These are phyloP conservation scores for Colletotrichum aenigma DNA, from an alignment of 2,329 filamentous ascomycete species.

Conservation along the genomic window DNA sequence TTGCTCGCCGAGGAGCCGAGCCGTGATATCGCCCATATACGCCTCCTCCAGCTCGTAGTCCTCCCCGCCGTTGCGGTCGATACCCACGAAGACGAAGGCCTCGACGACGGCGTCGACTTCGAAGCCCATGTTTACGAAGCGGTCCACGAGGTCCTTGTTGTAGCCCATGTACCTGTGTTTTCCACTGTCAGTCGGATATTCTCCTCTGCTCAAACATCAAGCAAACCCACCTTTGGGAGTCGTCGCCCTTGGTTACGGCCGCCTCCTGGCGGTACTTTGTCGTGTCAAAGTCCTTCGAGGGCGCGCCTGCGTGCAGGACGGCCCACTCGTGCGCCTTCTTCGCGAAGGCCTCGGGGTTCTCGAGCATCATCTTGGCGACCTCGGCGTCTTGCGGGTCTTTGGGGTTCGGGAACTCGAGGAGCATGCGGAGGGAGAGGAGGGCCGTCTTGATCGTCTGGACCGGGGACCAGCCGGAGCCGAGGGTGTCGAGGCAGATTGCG, in stretches of 20 bases:
- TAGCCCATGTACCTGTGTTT: constrained; percentile 79
- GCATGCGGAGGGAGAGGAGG: constrained; percentile 88
- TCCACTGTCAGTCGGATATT: not conserved
- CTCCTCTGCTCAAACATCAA: too few relatives aligned
- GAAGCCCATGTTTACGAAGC: constrained; percentile 92
- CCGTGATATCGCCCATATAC: constrained; percentile 89
- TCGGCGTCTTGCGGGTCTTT: constrained; percentile 97
- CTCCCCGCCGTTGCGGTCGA: constrained; percentile 76
- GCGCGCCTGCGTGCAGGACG: constrained; percentile 80
- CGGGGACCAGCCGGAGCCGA: constrained; percentile 90
- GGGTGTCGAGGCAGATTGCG: constrained; percentile 94
- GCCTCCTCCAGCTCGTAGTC: constrained; percentile 90
- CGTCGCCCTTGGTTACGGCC: constrained; percentile 55
- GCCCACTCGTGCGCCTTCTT: constrained; percentile 90
- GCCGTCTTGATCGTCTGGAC: constrained; percentile 96
- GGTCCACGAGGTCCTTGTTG: constrained; percentile 80
- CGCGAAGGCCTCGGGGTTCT: constrained; percentile 78
- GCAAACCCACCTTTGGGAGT: constrained; percentile 48
- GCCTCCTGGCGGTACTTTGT: constrained; percentile 52
- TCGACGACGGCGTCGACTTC: constrained; percentile 84
- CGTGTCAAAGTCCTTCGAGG: constrained; percentile 44
- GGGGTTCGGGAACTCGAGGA: constrained; percentile 91
- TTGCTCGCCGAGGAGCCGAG: constrained; percentile 80
- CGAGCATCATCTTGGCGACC: constrained; percentile 88
- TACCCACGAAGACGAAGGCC: constrained; percentile 81